Evolutionary conservation across 768 basidiomycete genomes (phyloP).

Genomic region (Mycena galericulata): DNA sequence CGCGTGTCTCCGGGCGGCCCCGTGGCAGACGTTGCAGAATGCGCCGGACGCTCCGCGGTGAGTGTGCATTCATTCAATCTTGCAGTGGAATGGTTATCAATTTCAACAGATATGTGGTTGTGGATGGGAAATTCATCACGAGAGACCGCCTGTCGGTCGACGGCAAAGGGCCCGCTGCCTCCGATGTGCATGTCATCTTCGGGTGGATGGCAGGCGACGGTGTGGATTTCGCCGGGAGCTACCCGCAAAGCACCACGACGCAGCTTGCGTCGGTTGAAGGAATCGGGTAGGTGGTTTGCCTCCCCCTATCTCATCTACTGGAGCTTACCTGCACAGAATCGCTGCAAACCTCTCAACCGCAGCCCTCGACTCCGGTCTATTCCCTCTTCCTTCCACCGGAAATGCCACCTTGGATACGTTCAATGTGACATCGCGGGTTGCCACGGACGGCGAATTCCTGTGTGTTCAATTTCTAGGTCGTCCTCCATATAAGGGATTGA

Average conservation of each 20-base stretch:
- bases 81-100: background rate
- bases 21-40: conserved; percentile 51
- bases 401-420: conserved; percentile 56
- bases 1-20: conserved; percentile 50
- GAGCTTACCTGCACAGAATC: conserved; percentile 9
- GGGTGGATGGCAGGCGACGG: conserved; percentile 67
- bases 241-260: conserved; percentile 39
- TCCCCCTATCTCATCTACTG: background rate
- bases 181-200: too few relatives aligned
- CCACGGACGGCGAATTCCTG: conserved; percentile 59
- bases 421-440: conserved; percentile 58
- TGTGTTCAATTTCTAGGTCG: too few relatives aligned
- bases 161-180: too few relatives aligned
- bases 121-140: conserved; percentile 60
- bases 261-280: conserved; percentile 31
- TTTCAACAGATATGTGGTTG: conserved; percentile 52
- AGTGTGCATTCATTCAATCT: background rate
- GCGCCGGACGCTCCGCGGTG: conserved; percentile 47
- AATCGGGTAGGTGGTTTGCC: conserved; percentile 12
- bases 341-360: conserved; percentile 35
- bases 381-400: conserved; percentile 50
- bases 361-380: conserved; percentile 47
- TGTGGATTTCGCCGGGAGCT: conserved; percentile 55
- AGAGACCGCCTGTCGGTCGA: conserved; percentile 52
- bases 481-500: too few relatives aligned